phyloP scores from a whole-genome alignment of 345 rosid species.

The Rhizophora mangle region DNA sequence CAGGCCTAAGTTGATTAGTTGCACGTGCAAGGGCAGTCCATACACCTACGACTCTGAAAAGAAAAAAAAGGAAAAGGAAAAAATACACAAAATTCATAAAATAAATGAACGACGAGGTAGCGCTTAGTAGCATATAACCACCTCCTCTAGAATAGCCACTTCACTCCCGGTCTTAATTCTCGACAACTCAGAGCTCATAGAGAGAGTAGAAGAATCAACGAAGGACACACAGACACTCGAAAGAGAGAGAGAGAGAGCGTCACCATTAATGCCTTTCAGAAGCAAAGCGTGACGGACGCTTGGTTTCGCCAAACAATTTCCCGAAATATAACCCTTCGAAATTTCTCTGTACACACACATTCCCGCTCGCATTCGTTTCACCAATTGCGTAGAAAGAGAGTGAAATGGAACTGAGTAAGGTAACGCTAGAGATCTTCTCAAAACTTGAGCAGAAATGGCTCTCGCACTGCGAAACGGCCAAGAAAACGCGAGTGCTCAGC shows the following conservation, averaged over 20 bases:
- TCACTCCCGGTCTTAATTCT: constrained; percentile 22
- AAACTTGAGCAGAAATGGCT: constrained; percentile 93
- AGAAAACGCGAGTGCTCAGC: constrained; percentile 71
- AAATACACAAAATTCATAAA: not conserved
- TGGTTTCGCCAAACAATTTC: not conserved
- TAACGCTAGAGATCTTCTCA: constrained; percentile 81
- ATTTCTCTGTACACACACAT: too few relatives aligned
- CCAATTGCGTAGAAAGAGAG: not conserved
- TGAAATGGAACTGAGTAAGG: constrained; percentile 81
- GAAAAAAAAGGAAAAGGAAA: not conserved
- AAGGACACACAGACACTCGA: not conserved
- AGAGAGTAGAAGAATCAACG: not conserved
- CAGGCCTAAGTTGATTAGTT: constrained; percentile 29
- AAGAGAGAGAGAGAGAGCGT: not conserved
- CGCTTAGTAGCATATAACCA: constrained; percentile 17
- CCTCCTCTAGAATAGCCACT: constrained; percentile 6
- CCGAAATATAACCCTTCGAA: too few relatives aligned
- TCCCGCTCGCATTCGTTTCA: too few relatives aligned
- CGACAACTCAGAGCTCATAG: constrained; percentile 11
- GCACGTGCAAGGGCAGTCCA: constrained; percentile 56
- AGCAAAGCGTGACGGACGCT: constrained; percentile 24
- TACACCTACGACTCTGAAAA: constrained; percentile 24
- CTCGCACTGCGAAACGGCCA: constrained; percentile 64
- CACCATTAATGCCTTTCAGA: constrained; percentile 36
- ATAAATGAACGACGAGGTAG: not conserved